phyloP scores from a whole-genome alignment of 2,329 filamentous ascomycete genomes.

The Colletotrichum brevisporum region DNA sequence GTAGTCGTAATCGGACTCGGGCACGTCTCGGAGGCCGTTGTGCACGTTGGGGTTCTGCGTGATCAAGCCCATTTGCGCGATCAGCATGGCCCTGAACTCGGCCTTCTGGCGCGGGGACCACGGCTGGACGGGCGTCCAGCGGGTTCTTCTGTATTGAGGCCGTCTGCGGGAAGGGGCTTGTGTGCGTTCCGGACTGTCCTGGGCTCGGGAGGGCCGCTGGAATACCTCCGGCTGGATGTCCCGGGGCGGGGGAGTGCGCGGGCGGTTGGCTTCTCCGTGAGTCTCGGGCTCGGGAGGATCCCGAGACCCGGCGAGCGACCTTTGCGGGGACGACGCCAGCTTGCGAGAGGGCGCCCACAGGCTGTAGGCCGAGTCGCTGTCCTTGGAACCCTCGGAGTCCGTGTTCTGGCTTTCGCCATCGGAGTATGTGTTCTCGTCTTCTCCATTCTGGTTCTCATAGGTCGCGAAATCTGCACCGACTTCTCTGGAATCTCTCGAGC shows the following conservation, averaged over 20 bases:
- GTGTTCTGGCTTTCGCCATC: not conserved
- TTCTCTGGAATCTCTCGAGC: too few species aligned
- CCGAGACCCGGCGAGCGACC: too few species aligned
- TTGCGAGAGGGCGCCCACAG: not conserved
- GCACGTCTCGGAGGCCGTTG: slow-evolving; percentile 7
- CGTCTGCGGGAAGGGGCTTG: not conserved
- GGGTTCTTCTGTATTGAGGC: not conserved
- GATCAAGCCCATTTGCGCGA: not conserved
- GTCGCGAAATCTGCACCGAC: too few species aligned
- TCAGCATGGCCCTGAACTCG: not conserved
- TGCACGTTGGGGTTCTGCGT: slow-evolving; percentile 1
- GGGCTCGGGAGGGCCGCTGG: not conserved
- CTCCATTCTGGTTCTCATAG: too few species aligned
- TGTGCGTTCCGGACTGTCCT: not conserved
- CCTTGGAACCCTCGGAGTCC: not conserved
- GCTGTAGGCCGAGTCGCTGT: not conserved
- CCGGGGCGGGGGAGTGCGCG: too few species aligned
- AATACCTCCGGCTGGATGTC: too few species aligned
- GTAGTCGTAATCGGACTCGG: not conserved
- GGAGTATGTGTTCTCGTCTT: not conserved
- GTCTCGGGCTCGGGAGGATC: too few species aligned
- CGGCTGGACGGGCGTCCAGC: slow-evolving; percentile 18
- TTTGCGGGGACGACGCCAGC: too few species aligned
- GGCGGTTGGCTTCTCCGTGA: too few species aligned
- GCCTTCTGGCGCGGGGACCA: slow-evolving; percentile 22